Conservation (phyloP, 108 stramenopile species). For the Pseudonitzschia pungens region DNA sequence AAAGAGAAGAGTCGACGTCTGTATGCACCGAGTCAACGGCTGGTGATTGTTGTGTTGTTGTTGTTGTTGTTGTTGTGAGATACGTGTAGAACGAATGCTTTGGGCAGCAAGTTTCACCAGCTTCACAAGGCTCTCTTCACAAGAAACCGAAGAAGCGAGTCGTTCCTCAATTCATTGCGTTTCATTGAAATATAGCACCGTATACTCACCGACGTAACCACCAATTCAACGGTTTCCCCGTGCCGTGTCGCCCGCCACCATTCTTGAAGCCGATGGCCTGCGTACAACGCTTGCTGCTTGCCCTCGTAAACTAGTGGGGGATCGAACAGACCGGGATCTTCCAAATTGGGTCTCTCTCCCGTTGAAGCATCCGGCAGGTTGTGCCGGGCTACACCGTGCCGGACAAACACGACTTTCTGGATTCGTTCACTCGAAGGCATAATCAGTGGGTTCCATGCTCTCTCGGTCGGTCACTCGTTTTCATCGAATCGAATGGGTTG, state of each 20-base stretch:
- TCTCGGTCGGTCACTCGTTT: no score
- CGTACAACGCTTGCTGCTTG: slow-evolving; percentile 49
- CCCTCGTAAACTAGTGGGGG: slow-evolving; percentile 61
- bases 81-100: neutral
- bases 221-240: slow-evolving; percentile 21
- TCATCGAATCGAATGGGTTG: no score
- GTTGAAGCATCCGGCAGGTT: slow-evolving; percentile 52
- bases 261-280: slow-evolving; percentile 20
- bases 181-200: no score
- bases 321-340: slow-evolving; percentile 55
- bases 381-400: slow-evolving; percentile 75
- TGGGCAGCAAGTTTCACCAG: neutral
- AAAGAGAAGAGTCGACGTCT: slow-evolving; percentile 69
- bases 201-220: slow-evolving; percentile 16
- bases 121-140: no score
- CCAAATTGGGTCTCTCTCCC: slow-evolving; percentile 40
- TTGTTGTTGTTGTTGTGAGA: slow-evolving; percentile 42
- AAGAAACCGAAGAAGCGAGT: no score
- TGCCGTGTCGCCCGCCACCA: slow-evolving; percentile 28
- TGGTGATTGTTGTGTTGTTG: neutral
- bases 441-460: no score
- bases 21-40: slow-evolving; percentile 73
- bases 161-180: no score
- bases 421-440: slow-evolving; percentile 2
- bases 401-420: slow-evolving; percentile 65